Evolutionary conservation across 495 filamentous ascomycete species (phyloP), one percentile per base, ranked within the genome.

Genomic region (Choiromyces venosus): DNA sequence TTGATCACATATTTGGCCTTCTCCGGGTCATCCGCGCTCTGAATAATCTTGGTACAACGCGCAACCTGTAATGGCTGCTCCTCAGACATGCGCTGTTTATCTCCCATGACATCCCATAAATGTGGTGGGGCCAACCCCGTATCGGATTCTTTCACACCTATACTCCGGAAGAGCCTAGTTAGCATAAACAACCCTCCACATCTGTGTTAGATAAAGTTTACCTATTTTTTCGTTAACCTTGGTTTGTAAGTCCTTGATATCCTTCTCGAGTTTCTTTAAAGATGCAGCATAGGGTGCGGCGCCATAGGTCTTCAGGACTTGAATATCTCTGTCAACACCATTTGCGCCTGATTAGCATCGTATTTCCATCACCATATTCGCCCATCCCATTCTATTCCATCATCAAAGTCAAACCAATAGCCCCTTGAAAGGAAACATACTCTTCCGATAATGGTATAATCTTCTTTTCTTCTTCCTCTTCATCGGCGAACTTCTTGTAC

Each of bases 1-100:
- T 98, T 99, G 88, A 99, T 99, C 81, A 99, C 94, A 86, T 99
- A 99, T 90, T 98, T 98, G 88, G 91, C 95, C 88, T 99, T 99
- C 78, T 97, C 93, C 39, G 90, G 85, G 85, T 99, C 94, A 85
- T 96, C 95, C 82, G 97, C 95, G 83, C 97, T 93, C 72, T 92
- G 89, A 74, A 99, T 99, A 83, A 99, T 99, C 87, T 99, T 99
- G 68, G 95, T 99, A 86, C 95, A 99, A 76, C 95, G 88, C 76
- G 95, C 96, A 46, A 99, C 95, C 85, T 99, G 95, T 76, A 99
- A 86, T 35, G 95, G 96, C 82, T 99, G 95, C 85, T 99, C 95
- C 83, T 99, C 95, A 52, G 89, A 89, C 95, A 99, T 98, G 71
- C 95, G 92, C 87, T 97, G 94, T 77, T 95, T 90, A 82, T 99